phyloP scores from a whole-genome alignment of 2,329 filamentous ascomycete species.

The Ascochyta viciae-villosae region DNA sequence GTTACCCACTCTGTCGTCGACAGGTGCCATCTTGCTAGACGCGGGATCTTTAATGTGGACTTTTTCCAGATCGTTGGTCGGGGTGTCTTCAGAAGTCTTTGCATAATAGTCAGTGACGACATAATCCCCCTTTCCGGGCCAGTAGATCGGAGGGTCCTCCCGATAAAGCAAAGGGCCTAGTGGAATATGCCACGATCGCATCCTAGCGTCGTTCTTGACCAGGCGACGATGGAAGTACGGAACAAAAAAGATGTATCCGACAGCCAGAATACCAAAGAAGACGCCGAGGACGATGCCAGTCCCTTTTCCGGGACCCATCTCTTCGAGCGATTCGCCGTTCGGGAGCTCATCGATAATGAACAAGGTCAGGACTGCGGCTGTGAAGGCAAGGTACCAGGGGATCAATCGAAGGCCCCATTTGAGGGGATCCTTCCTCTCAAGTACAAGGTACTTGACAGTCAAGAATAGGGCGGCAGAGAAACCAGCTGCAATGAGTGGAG shows the following conservation, averaged over 20 bases:
- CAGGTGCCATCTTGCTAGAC: too few species aligned
- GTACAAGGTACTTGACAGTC: slow-evolving; percentile 58
- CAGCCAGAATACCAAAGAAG: slow-evolving; percentile 30
- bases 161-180: slow-evolving; percentile 51
- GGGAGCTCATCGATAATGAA: slow-evolving; percentile 64
- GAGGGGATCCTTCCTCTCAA: slow-evolving; percentile 58
- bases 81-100: slow-evolving; percentile 32
- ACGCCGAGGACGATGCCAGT: slow-evolving; percentile 37
- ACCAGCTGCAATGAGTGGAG: slow-evolving; percentile 57
- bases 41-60: slow-evolving; percentile 8
- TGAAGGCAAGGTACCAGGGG: slow-evolving; percentile 58
- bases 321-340: slow-evolving; percentile 34
- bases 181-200: slow-evolving; percentile 35
- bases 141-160: slow-evolving; percentile 52
- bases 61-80: slow-evolving; percentile 22
- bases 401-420: slow-evolving; percentile 58
- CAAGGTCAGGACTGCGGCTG: slow-evolving; percentile 60
- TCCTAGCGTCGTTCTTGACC: slow-evolving; percentile 33
- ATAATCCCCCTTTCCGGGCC: slow-evolving; percentile 46
- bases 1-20: background rate
- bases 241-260: slow-evolving; percentile 38
- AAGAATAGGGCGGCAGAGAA: slow-evolving; percentile 60
- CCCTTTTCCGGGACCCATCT: slow-evolving; percentile 38
- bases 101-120: slow-evolving; percentile 53
- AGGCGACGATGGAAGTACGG: slow-evolving; percentile 39